These are phyloP conservation scores for Scleromitrula shiraiana DNA, from an alignment of 2,329 filamentous ascomycete species.

Conservation along the genomic window DNA sequence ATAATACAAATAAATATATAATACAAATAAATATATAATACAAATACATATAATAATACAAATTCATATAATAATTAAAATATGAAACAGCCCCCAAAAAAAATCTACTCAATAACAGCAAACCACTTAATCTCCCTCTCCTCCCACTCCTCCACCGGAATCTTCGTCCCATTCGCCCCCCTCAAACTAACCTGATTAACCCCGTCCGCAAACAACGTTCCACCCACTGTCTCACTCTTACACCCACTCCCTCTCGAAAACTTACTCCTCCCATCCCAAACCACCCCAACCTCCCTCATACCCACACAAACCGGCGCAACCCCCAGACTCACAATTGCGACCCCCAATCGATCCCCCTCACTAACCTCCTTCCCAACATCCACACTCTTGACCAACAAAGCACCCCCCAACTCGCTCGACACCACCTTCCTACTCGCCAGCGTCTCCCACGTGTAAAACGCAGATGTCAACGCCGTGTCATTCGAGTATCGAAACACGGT, in stretches of 20 bases:
- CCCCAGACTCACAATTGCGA: slow-evolving; percentile 16
- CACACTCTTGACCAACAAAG: slow-evolving; percentile 11
- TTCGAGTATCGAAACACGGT: slow-evolving; percentile 19
- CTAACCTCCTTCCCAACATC: slow-evolving; percentile 10
- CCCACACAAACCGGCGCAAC: slow-evolving; percentile 15
- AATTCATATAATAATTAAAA: too few species aligned
- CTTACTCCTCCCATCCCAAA: slow-evolving; percentile 1
- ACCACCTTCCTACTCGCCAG: slow-evolving; percentile 11
- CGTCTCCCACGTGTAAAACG: slow-evolving; percentile 20
- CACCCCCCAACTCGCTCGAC: slow-evolving; percentile 3
- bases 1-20: too few species aligned
- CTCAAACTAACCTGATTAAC: not conserved
- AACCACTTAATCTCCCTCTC: slow-evolving; percentile 3
- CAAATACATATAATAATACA: too few species aligned
- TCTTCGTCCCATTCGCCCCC: not conserved
- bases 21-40: too few species aligned
- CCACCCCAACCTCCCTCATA: not conserved
- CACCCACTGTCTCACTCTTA: not conserved
- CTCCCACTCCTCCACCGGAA: not conserved
- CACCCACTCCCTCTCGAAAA: not conserved
- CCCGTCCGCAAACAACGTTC: slow-evolving; percentile 18
- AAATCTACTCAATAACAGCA: not conserved
- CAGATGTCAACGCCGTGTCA: slow-evolving; percentile 18
- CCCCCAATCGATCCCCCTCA: slow-evolving; percentile 16
- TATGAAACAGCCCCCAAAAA: too few species aligned